Conservation (phyloP, 2,329 filamentous ascomycete genomes). For the Botryotinia calthae region DNA sequence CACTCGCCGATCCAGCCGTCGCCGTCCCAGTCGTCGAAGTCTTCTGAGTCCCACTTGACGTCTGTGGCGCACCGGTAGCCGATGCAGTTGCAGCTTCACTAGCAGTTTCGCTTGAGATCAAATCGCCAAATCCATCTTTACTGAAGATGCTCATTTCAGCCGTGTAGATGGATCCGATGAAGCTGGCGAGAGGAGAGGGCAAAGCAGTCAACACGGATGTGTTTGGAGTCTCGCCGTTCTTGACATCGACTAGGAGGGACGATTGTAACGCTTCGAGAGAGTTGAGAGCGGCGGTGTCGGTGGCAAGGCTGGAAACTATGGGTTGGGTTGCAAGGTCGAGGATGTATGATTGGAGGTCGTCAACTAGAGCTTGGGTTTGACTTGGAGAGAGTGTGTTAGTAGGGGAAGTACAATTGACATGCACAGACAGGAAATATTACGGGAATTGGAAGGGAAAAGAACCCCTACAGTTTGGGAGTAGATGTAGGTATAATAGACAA, state of each 20-base stretch:
- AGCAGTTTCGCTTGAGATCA: not conserved
- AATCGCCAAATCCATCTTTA: constrained; percentile 18
- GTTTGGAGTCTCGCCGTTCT: constrained; percentile 2
- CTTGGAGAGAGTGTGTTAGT: constrained; percentile 4
- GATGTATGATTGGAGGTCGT: constrained; percentile 17
- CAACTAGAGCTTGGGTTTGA: constrained; percentile 16
- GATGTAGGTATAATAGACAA: too few relatives aligned
- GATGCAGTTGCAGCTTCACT: constrained; percentile 7
- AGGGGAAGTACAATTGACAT: not conserved
- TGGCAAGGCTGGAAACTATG: constrained; percentile 18
- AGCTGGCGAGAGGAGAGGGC: constrained; percentile 16
- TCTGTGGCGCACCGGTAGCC: not conserved
- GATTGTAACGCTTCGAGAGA: constrained; percentile 11
- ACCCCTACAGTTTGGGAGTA: not conserved
- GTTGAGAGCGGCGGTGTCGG: constrained; percentile 17
- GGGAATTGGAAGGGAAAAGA: not conserved
- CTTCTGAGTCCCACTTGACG: not conserved
- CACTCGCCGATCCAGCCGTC: not conserved
- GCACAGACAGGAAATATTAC: not conserved
- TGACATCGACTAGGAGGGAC: constrained; percentile 5
- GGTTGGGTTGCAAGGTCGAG: constrained; percentile 18
- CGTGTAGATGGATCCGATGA: constrained; percentile 18
- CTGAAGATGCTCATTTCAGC: constrained; percentile 20
- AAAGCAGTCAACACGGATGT: constrained; percentile 15
- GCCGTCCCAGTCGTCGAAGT: constrained; percentile 1